Evolutionary conservation across 1,284 basidiomycete species (phyloP).

Genomic region (Pseudozyma pruni): DNA sequence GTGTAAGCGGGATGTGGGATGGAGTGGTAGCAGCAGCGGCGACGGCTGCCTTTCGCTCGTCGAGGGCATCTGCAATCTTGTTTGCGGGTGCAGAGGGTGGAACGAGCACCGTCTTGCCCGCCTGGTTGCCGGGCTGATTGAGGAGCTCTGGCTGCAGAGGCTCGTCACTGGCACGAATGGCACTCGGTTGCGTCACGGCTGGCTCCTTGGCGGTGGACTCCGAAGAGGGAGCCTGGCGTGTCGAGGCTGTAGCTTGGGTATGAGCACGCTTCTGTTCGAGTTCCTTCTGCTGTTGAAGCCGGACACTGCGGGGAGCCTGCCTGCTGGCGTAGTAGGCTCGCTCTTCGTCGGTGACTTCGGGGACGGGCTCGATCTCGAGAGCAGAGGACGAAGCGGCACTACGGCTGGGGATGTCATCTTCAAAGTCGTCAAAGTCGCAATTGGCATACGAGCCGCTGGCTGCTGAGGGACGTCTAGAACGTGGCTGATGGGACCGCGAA

Average conservation of each 20-base stretch:
- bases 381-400: constrained; percentile 22
- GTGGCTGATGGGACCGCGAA: constrained; percentile 1
- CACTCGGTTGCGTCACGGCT: constrained; percentile 8
- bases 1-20: constrained; percentile 14
- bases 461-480: constrained; percentile 21
- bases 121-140: constrained; percentile 37
- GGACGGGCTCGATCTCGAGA: constrained; percentile 38
- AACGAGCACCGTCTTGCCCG: constrained; percentile 21
- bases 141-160: constrained; percentile 26
- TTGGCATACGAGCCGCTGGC: constrained; percentile 55
- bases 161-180: constrained; percentile 34
- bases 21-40: constrained; percentile 5
- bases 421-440: constrained; percentile 51
- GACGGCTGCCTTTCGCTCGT: constrained; percentile 42
- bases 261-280: constrained; percentile 29
- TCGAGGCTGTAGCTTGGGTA: not conserved
- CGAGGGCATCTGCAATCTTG: constrained; percentile 31
- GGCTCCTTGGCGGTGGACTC: constrained; percentile 4
- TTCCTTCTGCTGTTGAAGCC: constrained; percentile 40
- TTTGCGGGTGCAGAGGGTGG: constrained; percentile 20
- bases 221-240: not conserved
- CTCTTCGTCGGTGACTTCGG: constrained; percentile 51
- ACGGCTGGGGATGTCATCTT: constrained; percentile 8
- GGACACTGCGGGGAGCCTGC: constrained; percentile 50
- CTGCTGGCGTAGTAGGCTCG: constrained; percentile 45